phyloP scores from a whole-genome alignment of 2,329 filamentous ascomycete species.

The Macrophomina phaseolina region DNA sequence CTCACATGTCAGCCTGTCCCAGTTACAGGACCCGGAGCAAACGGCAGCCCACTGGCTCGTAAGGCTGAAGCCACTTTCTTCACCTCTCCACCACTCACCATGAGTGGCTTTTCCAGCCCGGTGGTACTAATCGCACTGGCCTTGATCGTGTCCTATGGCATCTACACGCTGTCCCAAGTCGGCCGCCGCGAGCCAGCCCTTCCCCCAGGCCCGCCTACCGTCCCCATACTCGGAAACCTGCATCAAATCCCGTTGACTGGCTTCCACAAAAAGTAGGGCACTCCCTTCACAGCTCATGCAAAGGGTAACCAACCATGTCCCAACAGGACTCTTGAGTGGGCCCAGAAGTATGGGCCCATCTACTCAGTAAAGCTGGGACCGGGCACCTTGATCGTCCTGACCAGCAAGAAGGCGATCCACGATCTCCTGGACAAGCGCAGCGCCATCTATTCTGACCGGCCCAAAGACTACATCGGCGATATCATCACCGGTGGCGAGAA shows the following conservation, averaged over 20 bases:
- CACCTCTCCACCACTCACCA: background rate
- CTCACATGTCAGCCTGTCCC: background rate
- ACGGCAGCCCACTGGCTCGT: background rate
- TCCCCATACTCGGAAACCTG: conserved; percentile 15
- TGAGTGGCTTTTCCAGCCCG: background rate
- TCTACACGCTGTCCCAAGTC: conserved; percentile 4
- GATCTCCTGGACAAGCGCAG: conserved; percentile 55
- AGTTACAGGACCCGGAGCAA: too few species aligned
- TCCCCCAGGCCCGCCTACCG: conserved; percentile 4
- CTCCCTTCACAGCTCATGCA: background rate
- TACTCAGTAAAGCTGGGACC: conserved; percentile 52
- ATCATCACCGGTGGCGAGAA: conserved; percentile 55
- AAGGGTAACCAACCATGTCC: too few species aligned
- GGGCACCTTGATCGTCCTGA: conserved; percentile 50
- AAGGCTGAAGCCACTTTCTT: background rate
- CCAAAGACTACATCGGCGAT: conserved; percentile 47
- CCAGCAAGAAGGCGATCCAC: conserved; percentile 47
- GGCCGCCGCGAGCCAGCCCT: conserved; percentile 2
- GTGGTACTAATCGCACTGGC: background rate
- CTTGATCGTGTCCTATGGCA: background rate
- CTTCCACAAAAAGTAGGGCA: conserved; percentile 31
- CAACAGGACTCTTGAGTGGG: conserved; percentile 49
- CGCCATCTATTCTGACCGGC: conserved; percentile 51
- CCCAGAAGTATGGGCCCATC: conserved; percentile 49
- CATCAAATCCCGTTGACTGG: conserved; percentile 14